phyloP scores from a whole-genome alignment of 1,139 yeast species.

The Kluyveromyces marxianus region DNA sequence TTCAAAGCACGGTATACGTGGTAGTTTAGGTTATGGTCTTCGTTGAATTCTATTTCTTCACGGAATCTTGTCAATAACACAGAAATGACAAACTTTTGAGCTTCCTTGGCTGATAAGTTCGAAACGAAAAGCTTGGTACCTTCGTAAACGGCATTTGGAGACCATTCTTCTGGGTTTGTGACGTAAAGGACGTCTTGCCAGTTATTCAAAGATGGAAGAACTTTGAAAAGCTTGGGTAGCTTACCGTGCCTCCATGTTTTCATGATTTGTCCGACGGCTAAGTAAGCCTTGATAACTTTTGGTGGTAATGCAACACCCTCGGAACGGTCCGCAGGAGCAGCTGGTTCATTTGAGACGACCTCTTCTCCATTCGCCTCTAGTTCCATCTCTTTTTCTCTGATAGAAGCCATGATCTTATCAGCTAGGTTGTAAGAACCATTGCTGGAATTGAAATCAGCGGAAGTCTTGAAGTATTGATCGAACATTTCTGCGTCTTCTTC shows the following conservation, averaged over 20 bases:
- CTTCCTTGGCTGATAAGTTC: conserved; percentile 77
- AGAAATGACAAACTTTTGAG: conserved; percentile 71
- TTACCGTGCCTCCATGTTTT: conserved; percentile 95
- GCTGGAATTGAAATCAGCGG: conserved; percentile 33
- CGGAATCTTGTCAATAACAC: conserved; percentile 83
- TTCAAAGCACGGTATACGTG: conserved; percentile 88
- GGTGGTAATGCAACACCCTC: conserved; percentile 79
- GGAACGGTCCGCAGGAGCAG: conserved; percentile 11
- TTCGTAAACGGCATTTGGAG: conserved; percentile 93
- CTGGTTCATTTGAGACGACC: conserved; percentile 10
- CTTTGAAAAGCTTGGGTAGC: conserved; percentile 89
- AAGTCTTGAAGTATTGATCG: conserved; percentile 51
- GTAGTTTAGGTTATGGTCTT: conserved; percentile 60
- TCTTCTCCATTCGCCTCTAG: conserved; percentile 18
- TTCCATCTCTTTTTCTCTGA: conserved; percentile 59
- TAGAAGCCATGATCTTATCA: conserved; percentile 84
- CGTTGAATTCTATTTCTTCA: conserved; percentile 70
- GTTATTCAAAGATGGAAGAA: conserved; percentile 81
- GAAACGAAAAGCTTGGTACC: conserved; percentile 93
- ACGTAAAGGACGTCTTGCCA: conserved; percentile 95
- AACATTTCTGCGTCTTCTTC: conserved; percentile 66
- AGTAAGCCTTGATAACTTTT: conserved; percentile 89
- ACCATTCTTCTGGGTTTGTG: conserved; percentile 89
- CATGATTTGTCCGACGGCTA: conserved; percentile 80
- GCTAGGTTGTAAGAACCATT: conserved; percentile 62